Percentiles rank a stretch among this genome's conserved stretches.
phyloP scores from a whole-genome alignment of 805 yeast genomes.

The Candida stauntonica region DNA sequence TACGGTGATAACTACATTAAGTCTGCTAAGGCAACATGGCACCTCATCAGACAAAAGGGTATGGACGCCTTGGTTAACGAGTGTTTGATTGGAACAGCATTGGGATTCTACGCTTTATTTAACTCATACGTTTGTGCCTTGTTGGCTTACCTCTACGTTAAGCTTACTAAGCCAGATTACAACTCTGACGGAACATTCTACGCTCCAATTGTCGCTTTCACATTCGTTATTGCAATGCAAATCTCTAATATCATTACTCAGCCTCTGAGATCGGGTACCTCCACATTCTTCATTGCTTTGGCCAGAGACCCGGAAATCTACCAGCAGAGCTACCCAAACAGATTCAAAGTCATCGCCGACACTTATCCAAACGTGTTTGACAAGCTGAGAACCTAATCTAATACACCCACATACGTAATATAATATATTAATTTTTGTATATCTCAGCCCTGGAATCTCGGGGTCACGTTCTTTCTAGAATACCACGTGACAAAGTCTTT shows the following conservation, averaged over 20 bases:
- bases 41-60: slow-evolving; percentile 72
- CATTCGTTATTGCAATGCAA: slow-evolving; percentile 71
- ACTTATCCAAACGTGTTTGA: slow-evolving; percentile 67
- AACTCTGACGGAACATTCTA: slow-evolving; percentile 54
- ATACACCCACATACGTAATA: not conserved
- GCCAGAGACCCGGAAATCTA: slow-evolving; percentile 84
- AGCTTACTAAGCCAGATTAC: slow-evolving; percentile 63
- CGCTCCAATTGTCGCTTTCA: slow-evolving; percentile 71
- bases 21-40: slow-evolving; percentile 81
- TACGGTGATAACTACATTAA: slow-evolving; percentile 75
- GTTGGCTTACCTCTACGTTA: slow-evolving; percentile 61
- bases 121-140: slow-evolving; percentile 64
- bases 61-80: slow-evolving; percentile 82
- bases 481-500: slow-evolving; percentile 84
- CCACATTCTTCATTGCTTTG: slow-evolving; percentile 79
- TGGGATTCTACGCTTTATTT: slow-evolving; percentile 71
- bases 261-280: slow-evolving; percentile 74
- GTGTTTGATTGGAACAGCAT: slow-evolving; percentile 71
- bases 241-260: slow-evolving; percentile 68
- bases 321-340: slow-evolving; percentile 64
- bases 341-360: slow-evolving; percentile 58
- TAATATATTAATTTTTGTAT: not conserved
- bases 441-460: slow-evolving; percentile 30
- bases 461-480: slow-evolving; percentile 63
- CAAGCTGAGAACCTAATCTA: slow-evolving; percentile 33